Percentiles rank a stretch among this genome's conserved stretches.
phyloP scores from a whole-genome alignment of 441 rosid genomes.

The Eutrema salsugineum region DNA sequence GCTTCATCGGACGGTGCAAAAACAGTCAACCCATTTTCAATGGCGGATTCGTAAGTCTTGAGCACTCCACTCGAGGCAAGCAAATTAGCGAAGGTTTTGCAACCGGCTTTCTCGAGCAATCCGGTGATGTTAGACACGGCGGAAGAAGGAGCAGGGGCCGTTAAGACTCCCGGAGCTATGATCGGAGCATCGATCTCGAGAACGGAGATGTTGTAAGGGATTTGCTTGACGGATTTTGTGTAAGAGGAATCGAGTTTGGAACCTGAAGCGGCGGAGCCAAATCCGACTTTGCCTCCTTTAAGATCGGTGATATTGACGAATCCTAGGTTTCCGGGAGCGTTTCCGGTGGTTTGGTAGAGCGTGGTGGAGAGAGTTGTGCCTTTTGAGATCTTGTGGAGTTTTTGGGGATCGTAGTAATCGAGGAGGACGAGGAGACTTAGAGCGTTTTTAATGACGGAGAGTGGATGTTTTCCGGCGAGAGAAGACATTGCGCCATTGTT shows the following conservation, averaged over 20 bases:
- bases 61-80: conserved; percentile 68
- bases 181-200: conserved; percentile 68
- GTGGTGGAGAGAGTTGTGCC: conserved; percentile 76
- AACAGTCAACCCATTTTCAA: conserved; percentile 69
- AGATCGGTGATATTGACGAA: conserved; percentile 86
- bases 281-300: conserved; percentile 82
- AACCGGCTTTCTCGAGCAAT: conserved; percentile 81
- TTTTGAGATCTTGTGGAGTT: conserved; percentile 74
- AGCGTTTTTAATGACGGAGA: conserved; percentile 67
- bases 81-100: conserved; percentile 69
- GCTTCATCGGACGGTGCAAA: conserved; percentile 94
- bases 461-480: conserved; percentile 60
- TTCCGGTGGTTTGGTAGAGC: conserved; percentile 94
- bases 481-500: conserved; percentile 74
- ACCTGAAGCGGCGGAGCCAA: conserved; percentile 80
- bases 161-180: conserved; percentile 59
- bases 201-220: conserved; percentile 76
- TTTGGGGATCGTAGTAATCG: conserved; percentile 72
- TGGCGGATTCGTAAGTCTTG: conserved; percentile 61
- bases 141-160: conserved; percentile 71
- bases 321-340: conserved; percentile 76
- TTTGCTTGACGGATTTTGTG: conserved; percentile 70
- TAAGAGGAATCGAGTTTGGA: conserved; percentile 79
- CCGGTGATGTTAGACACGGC: conserved; percentile 71
- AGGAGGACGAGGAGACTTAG: conserved; percentile 73